These are phyloP conservation scores for Penicillium sp. DNA, from an alignment of 2,329 filamentous ascomycete species.

Conservation along the genomic window DNA sequence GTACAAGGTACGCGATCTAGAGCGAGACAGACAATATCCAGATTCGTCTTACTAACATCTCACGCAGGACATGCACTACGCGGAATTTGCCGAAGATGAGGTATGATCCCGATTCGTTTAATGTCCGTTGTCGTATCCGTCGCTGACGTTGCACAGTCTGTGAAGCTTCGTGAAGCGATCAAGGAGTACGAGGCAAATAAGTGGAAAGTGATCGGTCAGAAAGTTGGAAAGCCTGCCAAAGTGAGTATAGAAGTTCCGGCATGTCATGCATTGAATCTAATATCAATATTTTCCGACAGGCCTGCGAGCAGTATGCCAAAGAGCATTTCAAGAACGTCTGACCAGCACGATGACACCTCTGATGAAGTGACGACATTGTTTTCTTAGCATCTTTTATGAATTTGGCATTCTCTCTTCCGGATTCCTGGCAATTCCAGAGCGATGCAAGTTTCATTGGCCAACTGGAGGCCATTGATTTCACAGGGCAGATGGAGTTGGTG, in stretches of 20 bases:
- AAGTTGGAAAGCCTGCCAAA: slow-evolving; percentile 97
- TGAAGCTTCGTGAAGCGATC: slow-evolving; percentile 77
- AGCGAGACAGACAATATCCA: background rate
- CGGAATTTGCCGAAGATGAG: slow-evolving; percentile 97
- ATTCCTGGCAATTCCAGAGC: slow-evolving; percentile 26
- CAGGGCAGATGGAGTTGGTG: slow-evolving; percentile 28
- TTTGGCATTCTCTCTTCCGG: slow-evolving; percentile 24
- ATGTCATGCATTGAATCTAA: slow-evolving; percentile 21
- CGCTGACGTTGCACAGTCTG: slow-evolving; percentile 33
- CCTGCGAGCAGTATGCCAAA: slow-evolving; percentile 90
- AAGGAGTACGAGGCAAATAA: slow-evolving; percentile 99
- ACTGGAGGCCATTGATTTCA: slow-evolving; percentile 18
- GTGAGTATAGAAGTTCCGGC: slow-evolving; percentile 42
- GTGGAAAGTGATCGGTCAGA: slow-evolving; percentile 95
- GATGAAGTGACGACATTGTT: slow-evolving; percentile 36
- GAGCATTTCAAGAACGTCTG: slow-evolving; percentile 70
- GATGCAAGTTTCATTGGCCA: slow-evolving; percentile 24
- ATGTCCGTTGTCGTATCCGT: slow-evolving; percentile 6
- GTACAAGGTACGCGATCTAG: slow-evolving; percentile 72
- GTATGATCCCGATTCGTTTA: slow-evolving; percentile 48
- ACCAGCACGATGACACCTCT: slow-evolving; percentile 27
- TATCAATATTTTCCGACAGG: slow-evolving; percentile 48
- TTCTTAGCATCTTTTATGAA: slow-evolving; percentile 26
- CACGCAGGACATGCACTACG: slow-evolving; percentile 94
- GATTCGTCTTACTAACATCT: slow-evolving; percentile 14